These are phyloP conservation scores for Lineolata rhizophorae DNA, from an alignment of 495 filamentous ascomycete species.

Conservation along the genomic window DNA sequence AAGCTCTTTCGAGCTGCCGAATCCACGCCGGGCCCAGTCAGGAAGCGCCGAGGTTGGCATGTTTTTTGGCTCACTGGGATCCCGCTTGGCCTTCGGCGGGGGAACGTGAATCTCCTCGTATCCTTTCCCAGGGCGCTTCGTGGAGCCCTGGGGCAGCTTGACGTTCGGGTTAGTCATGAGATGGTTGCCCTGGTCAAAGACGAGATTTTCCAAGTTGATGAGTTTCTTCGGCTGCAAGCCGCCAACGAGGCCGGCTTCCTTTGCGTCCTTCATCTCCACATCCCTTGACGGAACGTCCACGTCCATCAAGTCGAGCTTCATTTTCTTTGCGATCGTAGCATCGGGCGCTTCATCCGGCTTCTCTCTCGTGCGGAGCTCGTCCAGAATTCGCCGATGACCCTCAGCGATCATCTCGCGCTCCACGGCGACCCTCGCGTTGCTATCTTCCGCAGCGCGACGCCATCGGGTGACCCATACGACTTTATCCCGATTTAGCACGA, in stretches of 20 bases:
- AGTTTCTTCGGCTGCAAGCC: slow-evolving; percentile 71
- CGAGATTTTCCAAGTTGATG: slow-evolving; percentile 85
- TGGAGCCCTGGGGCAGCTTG: slow-evolving; percentile 84
- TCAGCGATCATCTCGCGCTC: slow-evolving; percentile 78
- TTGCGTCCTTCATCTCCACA: slow-evolving; percentile 23
- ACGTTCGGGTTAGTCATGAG: slow-evolving; percentile 96
- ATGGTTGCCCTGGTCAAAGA: slow-evolving; percentile 96
- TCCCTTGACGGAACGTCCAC: slow-evolving; percentile 54
- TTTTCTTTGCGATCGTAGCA: slow-evolving; percentile 40
- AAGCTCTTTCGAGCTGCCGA: slow-evolving; percentile 57
- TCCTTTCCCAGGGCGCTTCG: slow-evolving; percentile 84
- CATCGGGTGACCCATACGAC: slow-evolving; percentile 88
- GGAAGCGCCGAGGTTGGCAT: slow-evolving; percentile 74
- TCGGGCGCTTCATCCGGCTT: slow-evolving; percentile 26
- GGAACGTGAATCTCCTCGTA: slow-evolving; percentile 98
- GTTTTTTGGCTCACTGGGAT: slow-evolving; percentile 52
- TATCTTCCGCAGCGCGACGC: slow-evolving; percentile 61
- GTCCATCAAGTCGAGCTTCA: slow-evolving; percentile 75
- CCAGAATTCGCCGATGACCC: slow-evolving; percentile 68
- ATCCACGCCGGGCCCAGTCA: slow-evolving; percentile 74
- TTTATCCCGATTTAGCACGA: slow-evolving; percentile 81
- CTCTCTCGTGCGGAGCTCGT: slow-evolving; percentile 53
- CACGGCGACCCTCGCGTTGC: slow-evolving; percentile 50
- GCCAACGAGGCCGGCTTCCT: slow-evolving; percentile 49
- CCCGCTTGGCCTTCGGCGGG: slow-evolving; percentile 59